These are phyloP conservation scores for Circinella minor DNA, from an alignment of 371 early-diverging fungal species.

Conservation along the genomic window DNA sequence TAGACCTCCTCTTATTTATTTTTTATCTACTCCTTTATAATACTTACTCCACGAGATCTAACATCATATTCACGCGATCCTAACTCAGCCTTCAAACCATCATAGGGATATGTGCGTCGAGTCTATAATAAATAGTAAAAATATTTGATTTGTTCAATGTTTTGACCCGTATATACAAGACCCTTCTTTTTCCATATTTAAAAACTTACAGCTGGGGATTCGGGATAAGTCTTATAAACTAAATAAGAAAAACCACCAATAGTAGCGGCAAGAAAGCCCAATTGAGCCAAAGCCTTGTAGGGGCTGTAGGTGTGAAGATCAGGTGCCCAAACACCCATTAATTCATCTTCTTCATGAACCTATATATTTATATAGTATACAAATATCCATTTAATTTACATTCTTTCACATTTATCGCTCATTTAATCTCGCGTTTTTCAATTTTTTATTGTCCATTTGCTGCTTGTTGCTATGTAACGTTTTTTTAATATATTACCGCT, in stretches of 20 bases:
- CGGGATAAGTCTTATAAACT: constrained; percentile 51
- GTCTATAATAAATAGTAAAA: constrained; percentile 25
- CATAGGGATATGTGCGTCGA: constrained; percentile 53
- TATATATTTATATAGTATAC: constrained; percentile 19
- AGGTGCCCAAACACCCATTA: constrained; percentile 67
- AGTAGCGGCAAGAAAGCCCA: constrained; percentile 41
- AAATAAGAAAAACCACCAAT: constrained; percentile 51
- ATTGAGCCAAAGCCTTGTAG: constrained; percentile 55
- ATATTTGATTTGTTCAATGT: too few relatives aligned
- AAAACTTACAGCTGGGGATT: constrained; percentile 46
- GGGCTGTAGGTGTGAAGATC: constrained; percentile 64
- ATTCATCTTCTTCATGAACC: constrained; percentile 69
- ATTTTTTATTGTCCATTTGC: neutral
- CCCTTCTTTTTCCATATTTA: neutral
- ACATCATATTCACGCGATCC: constrained; percentile 53
- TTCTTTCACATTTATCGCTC: neutral
- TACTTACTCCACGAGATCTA: constrained; percentile 52
- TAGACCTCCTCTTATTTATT: neutral
- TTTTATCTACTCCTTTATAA: neutral
- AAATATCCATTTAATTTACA: too few relatives aligned
- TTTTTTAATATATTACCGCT: constrained; percentile 39
- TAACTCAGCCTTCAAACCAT: constrained; percentile 51
- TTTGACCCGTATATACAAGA: too few relatives aligned
- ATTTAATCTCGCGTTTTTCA: too few relatives aligned
- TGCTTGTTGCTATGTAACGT: neutral